A percentile compares a stretch with the other conserved stretches of the same genome.
phyloP scores from a whole-genome alignment of 2,329 filamentous ascomycete species.

The Arthrinium phaeospermum region DNA sequence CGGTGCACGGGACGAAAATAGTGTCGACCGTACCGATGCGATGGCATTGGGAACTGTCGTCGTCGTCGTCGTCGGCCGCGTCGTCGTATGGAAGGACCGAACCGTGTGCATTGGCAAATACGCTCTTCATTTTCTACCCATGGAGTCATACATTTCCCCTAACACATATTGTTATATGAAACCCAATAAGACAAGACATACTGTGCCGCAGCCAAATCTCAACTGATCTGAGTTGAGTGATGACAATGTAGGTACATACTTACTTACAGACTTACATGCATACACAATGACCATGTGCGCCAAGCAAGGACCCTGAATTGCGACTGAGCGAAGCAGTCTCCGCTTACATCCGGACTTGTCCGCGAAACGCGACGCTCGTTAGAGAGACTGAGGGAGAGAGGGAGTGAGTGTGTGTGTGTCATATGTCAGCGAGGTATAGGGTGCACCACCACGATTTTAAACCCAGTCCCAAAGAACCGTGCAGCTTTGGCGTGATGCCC shows the following conservation, averaged over 20 bases:
- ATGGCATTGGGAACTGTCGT: neutral
- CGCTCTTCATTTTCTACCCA: neutral
- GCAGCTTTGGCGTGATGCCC: slow-evolving; percentile 5
- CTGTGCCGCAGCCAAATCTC: neutral
- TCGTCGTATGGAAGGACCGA: neutral
- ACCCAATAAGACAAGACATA: neutral
- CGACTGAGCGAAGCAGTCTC: neutral
- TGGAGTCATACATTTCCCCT: neutral
- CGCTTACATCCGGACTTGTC: slow-evolving; percentile 2
- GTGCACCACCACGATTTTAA: neutral
- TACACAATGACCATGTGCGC: neutral
- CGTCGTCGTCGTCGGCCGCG: neutral
- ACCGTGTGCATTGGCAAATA: neutral
- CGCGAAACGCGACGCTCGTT: neutral
- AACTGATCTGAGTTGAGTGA: neutral
- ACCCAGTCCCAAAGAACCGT: neutral
- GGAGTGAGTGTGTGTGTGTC: no score
- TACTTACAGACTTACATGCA: neutral
- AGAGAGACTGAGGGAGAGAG: neutral
- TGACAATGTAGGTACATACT: neutral
- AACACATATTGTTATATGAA: neutral
- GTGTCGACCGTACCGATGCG: neutral
- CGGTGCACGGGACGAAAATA: neutral
- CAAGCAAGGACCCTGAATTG: slow-evolving; percentile 14
- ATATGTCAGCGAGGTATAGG: slow-evolving; percentile 11